Evolutionary conservation across 352 stramenopile genomes (phyloP), one percentile per base, ranked within the genome.

Genomic region (Phytopythium montanum): DNA sequence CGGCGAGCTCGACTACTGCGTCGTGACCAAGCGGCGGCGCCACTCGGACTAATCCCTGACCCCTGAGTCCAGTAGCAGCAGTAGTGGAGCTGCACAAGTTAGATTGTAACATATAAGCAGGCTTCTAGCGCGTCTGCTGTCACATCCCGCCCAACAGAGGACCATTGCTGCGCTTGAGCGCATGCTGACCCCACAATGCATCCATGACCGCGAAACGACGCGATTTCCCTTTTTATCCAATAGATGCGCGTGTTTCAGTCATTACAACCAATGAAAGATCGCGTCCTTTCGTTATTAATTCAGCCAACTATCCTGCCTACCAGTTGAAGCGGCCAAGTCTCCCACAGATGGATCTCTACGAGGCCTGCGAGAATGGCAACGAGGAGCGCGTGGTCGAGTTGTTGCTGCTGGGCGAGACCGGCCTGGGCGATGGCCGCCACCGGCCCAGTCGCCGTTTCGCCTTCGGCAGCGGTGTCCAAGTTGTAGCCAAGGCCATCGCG

Each of bases 351-450:
- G 84, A 93, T 49, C 64, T 93, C 34, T 85, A 85, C 54, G 84
- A 93, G 60, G 81, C 79, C 13, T 90, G 81, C 51, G 84, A 93
- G 66, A 91, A 90, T 61, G 84, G 84, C 54, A 93, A 93, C 53
- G 84, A 93, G 56, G 84, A 93, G 68, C 84, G 84, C 45, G 81
- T 91, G 21, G 70, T 93, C 8, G 84, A 91, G 68, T 66, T 91
- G 29, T 66, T 93, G 33, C 52, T 91, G n/a, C 62, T 75, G 14
- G 72, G 74, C 19, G 66, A 76, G 25, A 42, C 69, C 48, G 61
- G 54, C 49, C 38, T 26, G 29, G 10, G 18, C 10, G 28, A 23
- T 19, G 19, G 12, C 41, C 18, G n/a, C 39, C 45, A 16, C 12
- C 25, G 6, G 45, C 5, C 44, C 44, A 3, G 41, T 28, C 7